A percentile compares a stretch with the other conserved stretches of the same genome.
phyloP scores from a whole-genome alignment of 176 grass and related monocot species.

The Bromus sterilis region DNA sequence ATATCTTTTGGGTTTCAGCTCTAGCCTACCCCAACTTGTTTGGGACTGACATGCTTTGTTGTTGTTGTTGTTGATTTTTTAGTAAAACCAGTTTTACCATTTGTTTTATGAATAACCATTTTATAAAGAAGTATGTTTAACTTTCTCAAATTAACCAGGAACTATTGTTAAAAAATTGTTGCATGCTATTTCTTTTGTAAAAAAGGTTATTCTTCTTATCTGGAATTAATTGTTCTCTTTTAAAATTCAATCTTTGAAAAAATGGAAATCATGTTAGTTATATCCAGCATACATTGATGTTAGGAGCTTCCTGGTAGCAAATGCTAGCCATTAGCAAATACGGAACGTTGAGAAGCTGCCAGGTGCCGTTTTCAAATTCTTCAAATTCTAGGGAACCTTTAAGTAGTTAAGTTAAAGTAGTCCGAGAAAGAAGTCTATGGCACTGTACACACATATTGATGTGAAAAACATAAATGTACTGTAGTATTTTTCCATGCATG shows the following conservation, averaged over 20 bases:
- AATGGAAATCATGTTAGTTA: background rate
- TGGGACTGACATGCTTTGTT: too few relatives aligned
- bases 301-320: background rate
- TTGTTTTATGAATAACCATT: too few relatives aligned
- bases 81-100: too few relatives aligned
- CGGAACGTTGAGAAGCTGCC: background rate
- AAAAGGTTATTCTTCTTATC: background rate
- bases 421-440: background rate
- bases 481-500: background rate
- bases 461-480: background rate
- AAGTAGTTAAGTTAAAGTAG: background rate
- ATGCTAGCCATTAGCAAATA: background rate
- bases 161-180: background rate
- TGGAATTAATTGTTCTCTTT: background rate
- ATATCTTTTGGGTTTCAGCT: too few relatives aligned
- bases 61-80: too few relatives aligned
- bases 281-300: background rate
- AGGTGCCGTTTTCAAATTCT: background rate
- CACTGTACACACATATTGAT: background rate
- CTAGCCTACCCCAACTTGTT: too few relatives aligned
- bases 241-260: background rate
- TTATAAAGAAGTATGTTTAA: too few relatives aligned
- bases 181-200: background rate
- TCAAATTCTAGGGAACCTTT: background rate
- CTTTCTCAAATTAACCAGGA: too few relatives aligned